Conservation (phyloP, 1,284 basidiomycete species). For the Ceratobasidium sp. region DNA sequence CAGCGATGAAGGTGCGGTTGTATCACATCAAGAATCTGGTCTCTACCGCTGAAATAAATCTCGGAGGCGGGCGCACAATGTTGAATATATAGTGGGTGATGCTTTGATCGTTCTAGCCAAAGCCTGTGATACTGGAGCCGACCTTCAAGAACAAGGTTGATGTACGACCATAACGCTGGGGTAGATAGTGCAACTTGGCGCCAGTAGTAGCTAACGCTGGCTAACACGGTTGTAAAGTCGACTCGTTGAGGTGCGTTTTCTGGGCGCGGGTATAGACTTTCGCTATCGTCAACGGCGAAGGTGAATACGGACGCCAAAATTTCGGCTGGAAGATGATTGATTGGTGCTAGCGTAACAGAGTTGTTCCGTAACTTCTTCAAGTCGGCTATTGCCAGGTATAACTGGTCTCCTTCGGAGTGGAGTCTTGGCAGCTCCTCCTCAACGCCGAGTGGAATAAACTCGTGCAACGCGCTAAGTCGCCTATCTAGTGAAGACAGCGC, state of each 20-base stretch:
- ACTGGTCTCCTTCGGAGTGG: background rate
- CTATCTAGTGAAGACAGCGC: background rate
- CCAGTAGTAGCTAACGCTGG: conserved; percentile 6
- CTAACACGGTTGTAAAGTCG: background rate
- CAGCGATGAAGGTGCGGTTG: background rate
- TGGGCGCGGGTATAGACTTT: background rate
- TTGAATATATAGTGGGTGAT: background rate
- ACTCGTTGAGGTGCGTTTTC: background rate
- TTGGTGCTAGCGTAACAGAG: background rate
- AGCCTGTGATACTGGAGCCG: background rate
- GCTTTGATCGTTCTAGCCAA: background rate
- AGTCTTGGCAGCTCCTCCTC: background rate
- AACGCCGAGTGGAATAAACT: background rate
- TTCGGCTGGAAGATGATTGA: conserved; percentile 2
- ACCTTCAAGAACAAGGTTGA: background rate
- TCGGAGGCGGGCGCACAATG: too few species aligned
- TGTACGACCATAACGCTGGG: background rate
- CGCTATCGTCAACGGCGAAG: background rate
- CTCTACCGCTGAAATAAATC: background rate
- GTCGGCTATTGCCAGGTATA: background rate
- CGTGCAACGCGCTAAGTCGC: background rate
- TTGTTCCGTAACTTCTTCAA: background rate
- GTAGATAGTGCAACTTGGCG: background rate
- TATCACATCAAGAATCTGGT: background rate
- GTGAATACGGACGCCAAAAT: background rate